A percentile compares a stretch with the other conserved stretches of the same genome.
Conservation (phyloP, 164 flowering plant genomes). For the Paratinospora sagittata region DNA sequence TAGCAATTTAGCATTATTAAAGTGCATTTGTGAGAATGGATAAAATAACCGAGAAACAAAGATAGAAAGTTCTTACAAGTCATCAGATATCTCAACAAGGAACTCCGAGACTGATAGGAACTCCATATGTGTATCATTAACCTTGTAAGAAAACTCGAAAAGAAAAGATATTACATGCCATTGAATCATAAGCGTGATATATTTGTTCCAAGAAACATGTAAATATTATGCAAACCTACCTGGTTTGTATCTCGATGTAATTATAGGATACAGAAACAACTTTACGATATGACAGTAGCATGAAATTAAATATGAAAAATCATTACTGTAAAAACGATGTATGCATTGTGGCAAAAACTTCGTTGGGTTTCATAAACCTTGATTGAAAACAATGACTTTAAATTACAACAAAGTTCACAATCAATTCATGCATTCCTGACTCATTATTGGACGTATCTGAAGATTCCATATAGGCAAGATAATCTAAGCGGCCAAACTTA, state of each 20-base stretch:
- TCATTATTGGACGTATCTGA: neutral
- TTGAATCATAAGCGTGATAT: neutral
- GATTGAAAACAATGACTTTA: too few species aligned
- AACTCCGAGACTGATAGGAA: constrained; percentile 86
- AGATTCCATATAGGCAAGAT: neutral
- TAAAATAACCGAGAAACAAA: constrained; percentile 1
- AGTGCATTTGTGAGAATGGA: neutral
- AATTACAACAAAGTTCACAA: neutral
- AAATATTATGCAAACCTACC: too few species aligned
- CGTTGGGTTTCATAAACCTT: too few species aligned
- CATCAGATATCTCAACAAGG: constrained; percentile 90
- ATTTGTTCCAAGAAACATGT: too few species aligned
- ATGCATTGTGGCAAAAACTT: too few species aligned
- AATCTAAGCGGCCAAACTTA: neutral
- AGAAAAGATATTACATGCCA: constrained; percentile 6
- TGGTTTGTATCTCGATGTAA: too few species aligned
- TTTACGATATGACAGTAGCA: too few species aligned
- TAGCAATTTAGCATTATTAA: neutral
- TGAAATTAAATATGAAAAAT: too few species aligned
- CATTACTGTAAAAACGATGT: too few species aligned
- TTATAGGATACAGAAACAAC: too few species aligned
- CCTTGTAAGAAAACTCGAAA: constrained; percentile 43
- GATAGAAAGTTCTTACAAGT: constrained; percentile 53
- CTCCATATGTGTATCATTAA: constrained; percentile 82
- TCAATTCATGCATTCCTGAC: neutral